Evolutionary conservation across 768 basidiomycete genomes (phyloP).

Genomic region (Rhodotorula taiwanensis): DNA sequence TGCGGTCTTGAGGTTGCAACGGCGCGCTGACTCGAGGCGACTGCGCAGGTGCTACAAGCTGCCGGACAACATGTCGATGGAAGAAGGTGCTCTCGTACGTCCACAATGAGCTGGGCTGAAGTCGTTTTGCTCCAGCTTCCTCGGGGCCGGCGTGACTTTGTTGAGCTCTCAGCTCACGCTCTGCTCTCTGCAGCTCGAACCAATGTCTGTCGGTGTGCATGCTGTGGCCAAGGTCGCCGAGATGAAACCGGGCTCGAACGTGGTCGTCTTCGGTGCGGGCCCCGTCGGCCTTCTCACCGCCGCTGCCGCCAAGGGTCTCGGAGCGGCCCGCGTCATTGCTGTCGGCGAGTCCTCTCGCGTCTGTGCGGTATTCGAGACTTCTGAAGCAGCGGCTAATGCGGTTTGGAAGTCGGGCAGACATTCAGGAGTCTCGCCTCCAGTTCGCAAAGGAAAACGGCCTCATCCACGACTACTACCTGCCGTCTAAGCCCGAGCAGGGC

Average conservation of each 20-base stretch:
- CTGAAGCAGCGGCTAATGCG: not conserved
- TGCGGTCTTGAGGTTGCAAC: too few species aligned
- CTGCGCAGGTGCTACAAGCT: slow-evolving; percentile 58
- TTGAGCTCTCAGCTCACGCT: slow-evolving; percentile 1
- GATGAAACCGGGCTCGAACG: slow-evolving; percentile 65
- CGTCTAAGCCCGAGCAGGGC: slow-evolving; percentile 54
- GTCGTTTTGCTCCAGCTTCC: not conserved
- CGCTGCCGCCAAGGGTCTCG: slow-evolving; percentile 92
- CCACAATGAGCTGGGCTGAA: too few species aligned
- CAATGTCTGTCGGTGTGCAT: slow-evolving; percentile 85
- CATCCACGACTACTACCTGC: slow-evolving; percentile 60
- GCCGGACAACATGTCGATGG: slow-evolving; percentile 69
- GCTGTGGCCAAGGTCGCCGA: slow-evolving; percentile 70
- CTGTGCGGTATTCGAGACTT: slow-evolving; percentile 42
- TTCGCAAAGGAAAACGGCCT: slow-evolving; percentile 74
- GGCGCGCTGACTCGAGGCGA: too few species aligned
- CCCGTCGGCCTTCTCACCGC: slow-evolving; percentile 77
- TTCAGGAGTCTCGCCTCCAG: slow-evolving; percentile 60
- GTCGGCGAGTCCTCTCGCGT: slow-evolving; percentile 53
- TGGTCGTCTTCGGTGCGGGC: slow-evolving; percentile 77
- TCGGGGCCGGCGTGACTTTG: not conserved
- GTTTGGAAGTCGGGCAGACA: slow-evolving; percentile 37
- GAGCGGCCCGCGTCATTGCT: slow-evolving; percentile 74
- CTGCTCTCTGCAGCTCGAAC: slow-evolving; percentile 64
- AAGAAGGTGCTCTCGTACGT: slow-evolving; percentile 86